A percentile compares a stretch with the other conserved stretches of the same genome.
These are phyloP conservation scores for Spongiforma sp. DNA, from an alignment of 1,284 basidiomycete species.

Conservation along the genomic window DNA sequence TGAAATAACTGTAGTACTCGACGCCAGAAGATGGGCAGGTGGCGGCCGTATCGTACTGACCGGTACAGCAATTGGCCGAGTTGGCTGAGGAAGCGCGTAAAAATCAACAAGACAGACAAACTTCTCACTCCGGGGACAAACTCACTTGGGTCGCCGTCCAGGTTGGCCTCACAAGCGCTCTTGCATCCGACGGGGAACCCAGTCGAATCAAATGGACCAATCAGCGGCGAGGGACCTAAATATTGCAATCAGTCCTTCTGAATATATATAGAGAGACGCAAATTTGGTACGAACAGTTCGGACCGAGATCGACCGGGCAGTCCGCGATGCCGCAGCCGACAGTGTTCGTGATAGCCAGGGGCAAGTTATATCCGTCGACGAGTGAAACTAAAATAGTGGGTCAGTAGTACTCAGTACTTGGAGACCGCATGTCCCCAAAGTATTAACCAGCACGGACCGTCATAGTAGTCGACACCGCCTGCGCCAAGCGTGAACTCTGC, in stretches of 20 bases:
- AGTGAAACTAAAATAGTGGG: constrained; percentile 15
- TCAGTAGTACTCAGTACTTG: background rate
- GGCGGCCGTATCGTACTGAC: constrained; percentile 42
- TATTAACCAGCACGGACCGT: constrained; percentile 22
- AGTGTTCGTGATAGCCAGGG: constrained; percentile 47
- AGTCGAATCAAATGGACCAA: constrained; percentile 46
- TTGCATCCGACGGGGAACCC: constrained; percentile 55
- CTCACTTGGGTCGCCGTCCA: constrained; percentile 45
- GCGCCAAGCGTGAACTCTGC: constrained; percentile 59
- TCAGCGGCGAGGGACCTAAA: constrained; percentile 46
- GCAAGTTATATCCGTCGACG: constrained; percentile 55
- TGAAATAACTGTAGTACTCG: constrained; percentile 53
- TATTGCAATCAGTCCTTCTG: background rate
- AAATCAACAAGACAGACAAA: background rate
- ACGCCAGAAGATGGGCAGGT: constrained; percentile 52
- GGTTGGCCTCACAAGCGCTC: constrained; percentile 52
- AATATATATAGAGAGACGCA: background rate
- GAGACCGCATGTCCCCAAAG: too few relatives aligned
- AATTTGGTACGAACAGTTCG: constrained; percentile 38
- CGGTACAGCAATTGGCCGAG: constrained; percentile 44
- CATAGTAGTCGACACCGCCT: constrained; percentile 30
- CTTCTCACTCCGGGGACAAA: background rate
- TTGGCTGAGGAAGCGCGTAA: constrained; percentile 29
- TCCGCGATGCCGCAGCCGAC: constrained; percentile 44
- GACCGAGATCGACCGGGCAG: constrained; percentile 51